Evolutionary conservation across 306 rosid species (phyloP).

Genomic region (Inga laurina): DNA sequence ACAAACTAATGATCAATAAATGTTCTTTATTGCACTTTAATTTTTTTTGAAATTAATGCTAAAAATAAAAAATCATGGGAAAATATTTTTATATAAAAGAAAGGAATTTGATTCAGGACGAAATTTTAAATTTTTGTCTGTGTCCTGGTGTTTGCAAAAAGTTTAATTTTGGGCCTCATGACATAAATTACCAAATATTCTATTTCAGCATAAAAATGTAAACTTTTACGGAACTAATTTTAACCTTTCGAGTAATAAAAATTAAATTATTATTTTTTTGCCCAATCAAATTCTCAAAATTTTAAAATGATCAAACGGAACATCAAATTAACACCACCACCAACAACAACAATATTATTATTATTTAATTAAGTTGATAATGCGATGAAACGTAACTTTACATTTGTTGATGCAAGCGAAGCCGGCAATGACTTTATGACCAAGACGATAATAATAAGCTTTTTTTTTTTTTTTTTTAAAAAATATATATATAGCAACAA

Average conservation of each 20-base stretch:
- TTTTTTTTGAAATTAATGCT: too few species aligned
- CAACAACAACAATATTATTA: neutral
- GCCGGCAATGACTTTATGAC: slow-evolving; percentile 31
- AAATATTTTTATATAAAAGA: too few species aligned
- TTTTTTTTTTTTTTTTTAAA: too few species aligned
- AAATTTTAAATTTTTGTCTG: too few species aligned
- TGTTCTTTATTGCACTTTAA: neutral
- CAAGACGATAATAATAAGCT: slow-evolving; percentile 14
- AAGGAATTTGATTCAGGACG: neutral
- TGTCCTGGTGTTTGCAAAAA: too few species aligned
- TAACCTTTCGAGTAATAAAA: neutral
- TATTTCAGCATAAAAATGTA: neutral
- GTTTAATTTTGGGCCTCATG: neutral
- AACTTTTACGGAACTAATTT: neutral
- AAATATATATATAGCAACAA: neutral
- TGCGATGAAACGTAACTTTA: slow-evolving; percentile 43
- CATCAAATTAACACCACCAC: neutral
- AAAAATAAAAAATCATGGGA: neutral
- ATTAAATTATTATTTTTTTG: neutral
- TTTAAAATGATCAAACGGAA: slow-evolving; percentile 13
- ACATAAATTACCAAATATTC: neutral
- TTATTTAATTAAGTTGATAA: neutral
- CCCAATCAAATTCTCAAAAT: neutral
- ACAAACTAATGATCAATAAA: too few species aligned
- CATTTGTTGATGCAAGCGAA: slow-evolving; percentile 32